A percentile compares a stretch with the other conserved stretches of the same genome.
These are phyloP conservation scores for Colletotrichum sp. DNA, from an alignment of 2,329 filamentous ascomycete species.

Conservation along the genomic window DNA sequence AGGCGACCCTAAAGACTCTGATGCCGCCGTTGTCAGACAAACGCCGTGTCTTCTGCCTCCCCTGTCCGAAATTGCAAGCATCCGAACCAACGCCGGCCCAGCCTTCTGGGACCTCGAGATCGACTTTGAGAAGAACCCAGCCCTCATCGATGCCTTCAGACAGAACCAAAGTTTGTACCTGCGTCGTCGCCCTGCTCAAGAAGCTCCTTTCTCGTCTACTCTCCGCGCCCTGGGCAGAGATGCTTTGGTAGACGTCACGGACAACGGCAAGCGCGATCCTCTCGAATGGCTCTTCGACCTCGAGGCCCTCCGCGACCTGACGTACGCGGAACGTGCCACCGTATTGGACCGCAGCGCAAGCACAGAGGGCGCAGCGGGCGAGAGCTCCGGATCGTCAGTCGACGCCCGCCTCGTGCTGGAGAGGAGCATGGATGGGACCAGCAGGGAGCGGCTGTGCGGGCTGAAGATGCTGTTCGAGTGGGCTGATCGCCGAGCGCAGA, in stretches of 20 bases:
- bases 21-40: slow-evolving; percentile 41
- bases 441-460: slow-evolving; percentile 49
- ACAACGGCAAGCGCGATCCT: slow-evolving; percentile 43
- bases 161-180: slow-evolving; percentile 77
- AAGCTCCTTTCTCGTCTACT: slow-evolving; percentile 75
- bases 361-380: slow-evolving; percentile 51
- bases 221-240: slow-evolving; percentile 71
- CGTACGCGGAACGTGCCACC: slow-evolving; percentile 69
- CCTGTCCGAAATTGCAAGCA: slow-evolving; percentile 63
- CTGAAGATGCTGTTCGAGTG: slow-evolving; percentile 61
- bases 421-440: slow-evolving; percentile 47
- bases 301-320: slow-evolving; percentile 57
- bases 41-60: slow-evolving; percentile 70
- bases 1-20: slow-evolving; percentile 20
- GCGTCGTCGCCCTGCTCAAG: slow-evolving; percentile 70
- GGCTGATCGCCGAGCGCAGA: slow-evolving; percentile 49
- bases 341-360: slow-evolving; percentile 60
- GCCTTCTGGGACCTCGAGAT: slow-evolving; percentile 83
- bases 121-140: slow-evolving; percentile 70
- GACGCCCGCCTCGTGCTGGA: slow-evolving; percentile 76
- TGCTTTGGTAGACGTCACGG: slow-evolving; percentile 27
- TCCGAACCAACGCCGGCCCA: slow-evolving; percentile 66
- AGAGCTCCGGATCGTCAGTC: slow-evolving; percentile 51
- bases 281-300: slow-evolving; percentile 80
- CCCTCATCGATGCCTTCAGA: slow-evolving; percentile 68